phyloP scores from a whole-genome alignment of 2,329 filamentous ascomycete genomes.

The Penicillium sp. region DNA sequence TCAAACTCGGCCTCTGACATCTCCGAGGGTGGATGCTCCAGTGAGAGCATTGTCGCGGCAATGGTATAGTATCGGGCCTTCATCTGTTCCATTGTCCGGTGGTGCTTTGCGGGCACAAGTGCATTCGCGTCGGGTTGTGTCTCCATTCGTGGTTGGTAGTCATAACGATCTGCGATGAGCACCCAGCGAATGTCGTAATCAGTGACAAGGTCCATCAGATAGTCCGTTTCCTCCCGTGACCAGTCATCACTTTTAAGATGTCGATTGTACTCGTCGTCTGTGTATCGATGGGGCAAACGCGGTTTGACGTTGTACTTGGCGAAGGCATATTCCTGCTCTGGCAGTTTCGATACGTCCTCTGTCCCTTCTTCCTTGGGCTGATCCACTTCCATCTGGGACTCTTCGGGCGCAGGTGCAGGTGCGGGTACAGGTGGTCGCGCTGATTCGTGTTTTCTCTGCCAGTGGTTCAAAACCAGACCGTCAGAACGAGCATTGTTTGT shows the following conservation, averaged over 20 bases:
- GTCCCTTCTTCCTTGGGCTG: conserved; percentile 40
- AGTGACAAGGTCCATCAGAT: conserved; percentile 70
- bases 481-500: conserved; percentile 74
- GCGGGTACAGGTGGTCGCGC: conserved; percentile 27
- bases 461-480: conserved; percentile 71
- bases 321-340: conserved; percentile 59
- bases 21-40: conserved; percentile 74
- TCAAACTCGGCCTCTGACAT: conserved; percentile 86
- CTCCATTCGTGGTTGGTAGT: conserved; percentile 51
- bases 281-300: conserved; percentile 71
- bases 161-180: conserved; percentile 88
- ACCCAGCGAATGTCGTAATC: conserved; percentile 89
- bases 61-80: conserved; percentile 90
- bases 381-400: conserved; percentile 37
- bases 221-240: conserved; percentile 92
- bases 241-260: conserved; percentile 73
- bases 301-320: conserved; percentile 85
- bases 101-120: conserved; percentile 42
- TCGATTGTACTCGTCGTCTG: conserved; percentile 78
- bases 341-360: conserved; percentile 29
- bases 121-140: conserved; percentile 31
- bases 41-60: conserved; percentile 75
- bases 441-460: conserved; percentile 65
- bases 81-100: conserved; percentile 79
- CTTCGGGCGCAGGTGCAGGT: conserved; percentile 31